These are phyloP conservation scores for Phytophthora megakarya DNA, from an alignment of 352 stramenopile species.

Conservation along the genomic window DNA sequence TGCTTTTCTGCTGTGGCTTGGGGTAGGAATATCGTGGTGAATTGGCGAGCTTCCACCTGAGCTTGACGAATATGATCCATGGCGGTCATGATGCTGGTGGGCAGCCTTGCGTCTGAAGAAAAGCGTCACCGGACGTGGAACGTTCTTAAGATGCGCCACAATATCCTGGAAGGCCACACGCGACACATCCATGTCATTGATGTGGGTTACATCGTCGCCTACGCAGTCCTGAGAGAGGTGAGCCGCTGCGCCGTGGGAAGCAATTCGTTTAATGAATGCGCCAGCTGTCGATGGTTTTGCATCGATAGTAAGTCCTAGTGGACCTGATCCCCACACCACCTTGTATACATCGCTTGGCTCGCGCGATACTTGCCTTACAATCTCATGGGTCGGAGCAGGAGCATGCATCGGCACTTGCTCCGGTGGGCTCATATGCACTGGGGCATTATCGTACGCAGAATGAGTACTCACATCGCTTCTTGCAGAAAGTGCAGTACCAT, in stretches of 20 bases:
- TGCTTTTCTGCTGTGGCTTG: conserved; percentile 42
- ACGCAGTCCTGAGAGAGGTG: conserved; percentile 82
- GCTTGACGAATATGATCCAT: conserved; percentile 49
- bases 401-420: conserved; percentile 21
- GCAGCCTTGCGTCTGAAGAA: conserved; percentile 62
- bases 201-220: conserved; percentile 81
- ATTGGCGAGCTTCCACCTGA: conserved; percentile 36
- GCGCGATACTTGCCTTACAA: conserved; percentile 45
- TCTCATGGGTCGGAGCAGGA: conserved; percentile 26
- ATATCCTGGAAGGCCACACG: conserved; percentile 80
- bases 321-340: conserved; percentile 76
- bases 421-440: conserved; percentile 24
- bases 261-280: conserved; percentile 87
- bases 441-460: conserved; percentile 38
- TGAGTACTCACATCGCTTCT: conserved; percentile 29
- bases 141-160: conserved; percentile 77
- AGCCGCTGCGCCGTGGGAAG: conserved; percentile 66
- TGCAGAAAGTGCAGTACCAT: conserved; percentile 35
- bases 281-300: conserved; percentile 56
- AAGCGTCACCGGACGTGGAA: conserved; percentile 79
- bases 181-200: conserved; percentile 86
- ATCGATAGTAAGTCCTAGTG: conserved; percentile 83
- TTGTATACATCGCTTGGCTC: conserved; percentile 70
- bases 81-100: conserved; percentile 29
- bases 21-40: conserved; percentile 49